Evolutionary conservation across 2,329 filamentous ascomycete species (phyloP).

Genomic region (Ophiostoma novo-ulmi): DNA sequence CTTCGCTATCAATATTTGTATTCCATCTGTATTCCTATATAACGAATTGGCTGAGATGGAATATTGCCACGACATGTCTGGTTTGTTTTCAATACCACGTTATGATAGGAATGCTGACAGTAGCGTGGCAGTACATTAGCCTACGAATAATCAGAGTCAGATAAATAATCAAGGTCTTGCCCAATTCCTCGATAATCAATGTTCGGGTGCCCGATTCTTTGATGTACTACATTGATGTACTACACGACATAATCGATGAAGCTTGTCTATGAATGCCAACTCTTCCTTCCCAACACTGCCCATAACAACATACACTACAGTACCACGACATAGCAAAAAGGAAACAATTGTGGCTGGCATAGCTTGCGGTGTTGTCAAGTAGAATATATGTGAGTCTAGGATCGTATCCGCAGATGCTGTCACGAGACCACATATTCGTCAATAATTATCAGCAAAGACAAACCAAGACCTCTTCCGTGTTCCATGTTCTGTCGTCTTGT

Average conservation of each 20-base stretch:
- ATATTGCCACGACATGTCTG: slow-evolving; percentile 5
- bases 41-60: neutral
- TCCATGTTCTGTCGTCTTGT: neutral
- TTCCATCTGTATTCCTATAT: neutral
- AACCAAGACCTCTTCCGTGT: neutral
- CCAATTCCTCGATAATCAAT: neutral
- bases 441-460: too few species aligned
- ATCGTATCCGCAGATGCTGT: neutral
- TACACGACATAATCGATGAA: neutral
- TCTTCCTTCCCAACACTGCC: neutral
- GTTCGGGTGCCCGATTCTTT: neutral
- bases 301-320: neutral
- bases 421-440: neutral
- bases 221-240: too few species aligned
- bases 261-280: neutral
- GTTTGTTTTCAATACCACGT: neutral
- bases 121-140: neutral
- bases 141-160: neutral
- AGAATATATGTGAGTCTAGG: neutral
- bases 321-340: neutral
- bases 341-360: neutral
- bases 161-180: neutral
- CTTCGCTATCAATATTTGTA: neutral
- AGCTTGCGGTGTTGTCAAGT: neutral
- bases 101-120: neutral